phyloP scores from a whole-genome alignment of 2,329 filamentous ascomycete species.

The Paracamarosporium sp. region DNA sequence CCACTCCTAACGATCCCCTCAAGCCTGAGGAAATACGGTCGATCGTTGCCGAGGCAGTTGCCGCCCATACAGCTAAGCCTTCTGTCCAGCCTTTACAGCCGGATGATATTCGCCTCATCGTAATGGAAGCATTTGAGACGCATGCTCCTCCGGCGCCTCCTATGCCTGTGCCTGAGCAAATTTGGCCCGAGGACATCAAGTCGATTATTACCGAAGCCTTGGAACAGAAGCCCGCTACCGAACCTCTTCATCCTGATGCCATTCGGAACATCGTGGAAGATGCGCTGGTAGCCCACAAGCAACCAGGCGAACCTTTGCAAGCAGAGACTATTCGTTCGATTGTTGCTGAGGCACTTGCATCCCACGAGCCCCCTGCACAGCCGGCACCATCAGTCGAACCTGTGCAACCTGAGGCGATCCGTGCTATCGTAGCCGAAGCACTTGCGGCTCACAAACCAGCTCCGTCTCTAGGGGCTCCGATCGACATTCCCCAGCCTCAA shows the following conservation, averaged over 20 bases:
- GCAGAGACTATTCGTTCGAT: constrained; percentile 36
- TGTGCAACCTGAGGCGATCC: constrained; percentile 42
- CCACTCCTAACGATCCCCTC: constrained; percentile 24
- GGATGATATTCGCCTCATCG: constrained; percentile 33
- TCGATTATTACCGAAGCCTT: constrained; percentile 67
- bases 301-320: constrained; percentile 22
- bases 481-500: constrained; percentile 44
- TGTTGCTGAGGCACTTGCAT: constrained; percentile 33
- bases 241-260: constrained; percentile 65
- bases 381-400: constrained; percentile 27
- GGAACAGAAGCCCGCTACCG: constrained; percentile 14
- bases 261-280: constrained; percentile 65
- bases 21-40: constrained; percentile 37
- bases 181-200: constrained; percentile 58
- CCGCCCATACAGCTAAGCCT: constrained; percentile 22
- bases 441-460: constrained; percentile 39
- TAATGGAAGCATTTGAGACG: constrained; percentile 37
- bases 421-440: constrained; percentile 43
- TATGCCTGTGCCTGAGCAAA: constrained; percentile 35
- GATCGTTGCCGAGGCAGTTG: constrained; percentile 31
- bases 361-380: constrained; percentile 28
- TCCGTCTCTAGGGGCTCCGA: constrained; percentile 34
- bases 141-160: constrained; percentile 34
- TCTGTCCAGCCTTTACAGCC: constrained; percentile 21
- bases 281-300: constrained; percentile 58